Percentiles rank a stretch among this genome's conserved stretches.
Evolutionary conservation across 2,329 filamentous ascomycete genomes (phyloP).

Genomic region (Escovopsis sp.): DNA sequence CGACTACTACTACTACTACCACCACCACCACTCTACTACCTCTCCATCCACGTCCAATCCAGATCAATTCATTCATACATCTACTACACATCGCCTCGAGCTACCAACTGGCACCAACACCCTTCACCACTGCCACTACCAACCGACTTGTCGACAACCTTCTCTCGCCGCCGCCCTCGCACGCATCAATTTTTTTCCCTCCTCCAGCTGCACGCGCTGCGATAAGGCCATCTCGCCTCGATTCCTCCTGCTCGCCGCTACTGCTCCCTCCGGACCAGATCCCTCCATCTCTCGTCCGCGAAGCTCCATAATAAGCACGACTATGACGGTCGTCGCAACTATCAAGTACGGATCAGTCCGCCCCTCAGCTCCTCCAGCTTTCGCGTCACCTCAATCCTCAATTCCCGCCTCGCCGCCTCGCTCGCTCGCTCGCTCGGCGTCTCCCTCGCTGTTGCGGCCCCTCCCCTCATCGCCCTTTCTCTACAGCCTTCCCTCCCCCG

Average conservation of each 20-base stretch:
- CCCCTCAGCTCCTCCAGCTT: conserved; percentile 5
- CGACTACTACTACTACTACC: too few relatives aligned
- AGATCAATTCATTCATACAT: too few relatives aligned
- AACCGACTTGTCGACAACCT: conserved; percentile 3
- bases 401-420: conserved; percentile 1
- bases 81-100: too few relatives aligned
- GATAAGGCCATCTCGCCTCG: conserved; percentile 8
- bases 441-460: neutral
- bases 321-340: conserved; percentile 47
- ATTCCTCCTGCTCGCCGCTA: neutral
- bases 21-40: too few relatives aligned
- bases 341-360: conserved; percentile 39
- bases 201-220: conserved; percentile 10
- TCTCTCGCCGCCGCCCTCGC: conserved; percentile 3
- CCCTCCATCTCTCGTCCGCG: conserved; percentile 20
- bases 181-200: conserved; percentile 2
- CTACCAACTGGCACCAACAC: neutral
- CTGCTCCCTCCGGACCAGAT: conserved; percentile 1
- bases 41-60: too few relatives aligned
- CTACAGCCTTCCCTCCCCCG: too few relatives aligned
- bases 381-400: conserved; percentile 4
- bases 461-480: too few relatives aligned
- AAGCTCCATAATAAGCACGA: conserved; percentile 21
- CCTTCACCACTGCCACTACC: conserved; percentile 1
- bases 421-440: conserved; percentile 1